These are phyloP conservation scores for Fusarium odoratissimum DNA, from an alignment of 2,329 filamentous ascomycete species.

Conservation along the genomic window DNA sequence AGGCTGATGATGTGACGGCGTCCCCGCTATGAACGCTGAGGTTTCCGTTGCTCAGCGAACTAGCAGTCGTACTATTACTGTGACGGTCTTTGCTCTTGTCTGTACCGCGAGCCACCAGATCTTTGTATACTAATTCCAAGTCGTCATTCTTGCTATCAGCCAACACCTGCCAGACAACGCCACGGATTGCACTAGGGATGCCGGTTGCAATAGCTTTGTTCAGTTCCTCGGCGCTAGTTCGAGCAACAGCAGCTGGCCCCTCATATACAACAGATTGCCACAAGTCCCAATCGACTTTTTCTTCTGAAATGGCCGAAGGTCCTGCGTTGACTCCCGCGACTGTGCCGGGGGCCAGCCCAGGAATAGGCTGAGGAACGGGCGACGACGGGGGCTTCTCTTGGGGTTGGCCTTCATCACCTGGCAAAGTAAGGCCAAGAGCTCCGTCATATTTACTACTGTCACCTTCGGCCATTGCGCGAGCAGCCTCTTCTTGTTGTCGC, in stretches of 20 bases:
- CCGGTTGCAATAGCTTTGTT: slow-evolving; percentile 92
- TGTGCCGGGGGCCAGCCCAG: slow-evolving; percentile 83
- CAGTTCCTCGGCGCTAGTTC: slow-evolving; percentile 88
- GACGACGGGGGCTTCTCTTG: slow-evolving; percentile 53
- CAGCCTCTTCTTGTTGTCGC: slow-evolving; percentile 78
- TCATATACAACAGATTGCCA: slow-evolving; percentile 98
- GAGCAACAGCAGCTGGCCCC: slow-evolving; percentile 87
- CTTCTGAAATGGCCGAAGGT: slow-evolving; percentile 75
- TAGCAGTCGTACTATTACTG: slow-evolving; percentile 65
- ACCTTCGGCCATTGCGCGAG: slow-evolving; percentile 59
- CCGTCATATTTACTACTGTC: slow-evolving; percentile 63
- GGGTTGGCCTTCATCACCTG: slow-evolving; percentile 42
- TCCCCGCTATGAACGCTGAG: slow-evolving; percentile 71
- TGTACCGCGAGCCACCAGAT: slow-evolving; percentile 82
- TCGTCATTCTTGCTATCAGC: slow-evolving; percentile 95
- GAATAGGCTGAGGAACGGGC: slow-evolving; percentile 73
- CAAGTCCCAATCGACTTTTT: slow-evolving; percentile 96
- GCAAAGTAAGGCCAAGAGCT: slow-evolving; percentile 36
- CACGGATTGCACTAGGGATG: slow-evolving; percentile 93
- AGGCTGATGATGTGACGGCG: slow-evolving; percentile 79
- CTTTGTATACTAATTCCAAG: slow-evolving; percentile 86
- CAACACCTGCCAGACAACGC: slow-evolving; percentile 98
- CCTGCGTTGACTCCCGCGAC: slow-evolving; percentile 83
- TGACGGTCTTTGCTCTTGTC: slow-evolving; percentile 78
- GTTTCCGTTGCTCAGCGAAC: slow-evolving; percentile 65